phyloP scores from a whole-genome alignment of 1,284 basidiomycete species.

The Thecaphora thlaspeos region DNA sequence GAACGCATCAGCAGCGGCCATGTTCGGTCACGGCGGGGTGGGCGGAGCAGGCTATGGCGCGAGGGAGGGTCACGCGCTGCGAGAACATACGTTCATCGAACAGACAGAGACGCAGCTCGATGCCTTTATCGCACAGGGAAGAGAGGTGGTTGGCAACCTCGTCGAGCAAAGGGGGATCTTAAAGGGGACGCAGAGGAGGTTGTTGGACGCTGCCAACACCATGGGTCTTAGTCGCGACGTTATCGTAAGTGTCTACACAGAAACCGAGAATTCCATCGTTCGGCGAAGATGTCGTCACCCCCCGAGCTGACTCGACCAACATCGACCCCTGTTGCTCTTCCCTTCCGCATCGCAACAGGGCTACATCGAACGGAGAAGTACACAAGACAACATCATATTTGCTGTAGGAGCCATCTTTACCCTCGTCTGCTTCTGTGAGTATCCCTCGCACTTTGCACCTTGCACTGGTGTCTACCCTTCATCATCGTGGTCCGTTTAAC shows the following conservation, averaged over 20 bases:
- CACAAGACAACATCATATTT: conserved; percentile 56
- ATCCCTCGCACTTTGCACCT: too few relatives aligned
- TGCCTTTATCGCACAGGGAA: conserved; percentile 54
- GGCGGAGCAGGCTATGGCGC: conserved; percentile 22
- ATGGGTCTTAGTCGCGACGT: conserved; percentile 54
- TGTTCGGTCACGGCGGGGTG: conserved; percentile 31
- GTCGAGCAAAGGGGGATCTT: conserved; percentile 55
- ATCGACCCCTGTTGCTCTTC: too few relatives aligned
- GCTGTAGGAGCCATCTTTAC: conserved; percentile 51
- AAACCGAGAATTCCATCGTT: too few relatives aligned
- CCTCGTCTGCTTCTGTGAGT: conserved; percentile 49
- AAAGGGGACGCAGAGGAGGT: conserved; percentile 48
- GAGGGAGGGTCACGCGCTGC: conserved; percentile 50
- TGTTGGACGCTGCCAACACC: conserved; percentile 54
- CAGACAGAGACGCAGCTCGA: conserved; percentile 54
- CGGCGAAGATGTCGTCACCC: too few relatives aligned
- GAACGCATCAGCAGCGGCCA: conserved; percentile 47
- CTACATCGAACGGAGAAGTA: conserved; percentile 54
- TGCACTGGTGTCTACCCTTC: too few relatives aligned
- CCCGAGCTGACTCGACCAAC: too few relatives aligned
- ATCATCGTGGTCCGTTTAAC: too few relatives aligned
- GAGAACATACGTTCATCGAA: conserved; percentile 55
- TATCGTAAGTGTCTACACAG: conserved; percentile 43
- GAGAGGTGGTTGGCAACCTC: conserved; percentile 53
- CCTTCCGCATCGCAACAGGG: conserved; percentile 23